phyloP scores from a whole-genome alignment of 805 yeast species.

The Grigorovia humatica region DNA sequence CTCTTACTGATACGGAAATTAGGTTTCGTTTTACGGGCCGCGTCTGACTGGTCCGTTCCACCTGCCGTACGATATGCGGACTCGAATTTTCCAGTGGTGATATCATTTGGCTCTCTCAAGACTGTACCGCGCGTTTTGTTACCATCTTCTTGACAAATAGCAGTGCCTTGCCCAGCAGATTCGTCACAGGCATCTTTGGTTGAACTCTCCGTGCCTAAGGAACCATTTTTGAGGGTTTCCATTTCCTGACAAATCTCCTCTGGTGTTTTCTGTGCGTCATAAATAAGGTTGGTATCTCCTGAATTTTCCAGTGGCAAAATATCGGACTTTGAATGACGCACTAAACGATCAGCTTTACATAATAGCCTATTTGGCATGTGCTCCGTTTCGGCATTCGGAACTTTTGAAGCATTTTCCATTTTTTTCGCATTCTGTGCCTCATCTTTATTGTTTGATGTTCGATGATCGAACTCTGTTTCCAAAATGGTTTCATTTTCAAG shows the following conservation, averaged over 20 bases:
- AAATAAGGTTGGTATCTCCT: not conserved
- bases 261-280: no score
- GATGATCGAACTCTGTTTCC: not conserved
- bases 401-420: not conserved
- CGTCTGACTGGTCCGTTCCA: not conserved
- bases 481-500: not conserved
- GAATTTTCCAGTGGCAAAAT: not conserved
- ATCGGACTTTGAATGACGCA: not conserved
- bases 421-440: not conserved
- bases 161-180: no score
- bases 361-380: not conserved
- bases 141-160: no score
- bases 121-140: no score
- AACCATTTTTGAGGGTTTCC: no score
- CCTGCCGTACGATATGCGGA: no score
- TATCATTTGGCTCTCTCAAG: no score
- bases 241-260: no score
- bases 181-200: no score
- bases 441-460: not conserved
- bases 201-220: no score
- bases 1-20: constrained; percentile 12
- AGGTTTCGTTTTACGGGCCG: not conserved
- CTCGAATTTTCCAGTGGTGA: no score
- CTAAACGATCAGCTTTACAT: not conserved
- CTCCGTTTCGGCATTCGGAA: not conserved